phyloP scores from a whole-genome alignment of 2,329 filamentous ascomycete genomes.

The Ceratocystis alfenasii region DNA sequence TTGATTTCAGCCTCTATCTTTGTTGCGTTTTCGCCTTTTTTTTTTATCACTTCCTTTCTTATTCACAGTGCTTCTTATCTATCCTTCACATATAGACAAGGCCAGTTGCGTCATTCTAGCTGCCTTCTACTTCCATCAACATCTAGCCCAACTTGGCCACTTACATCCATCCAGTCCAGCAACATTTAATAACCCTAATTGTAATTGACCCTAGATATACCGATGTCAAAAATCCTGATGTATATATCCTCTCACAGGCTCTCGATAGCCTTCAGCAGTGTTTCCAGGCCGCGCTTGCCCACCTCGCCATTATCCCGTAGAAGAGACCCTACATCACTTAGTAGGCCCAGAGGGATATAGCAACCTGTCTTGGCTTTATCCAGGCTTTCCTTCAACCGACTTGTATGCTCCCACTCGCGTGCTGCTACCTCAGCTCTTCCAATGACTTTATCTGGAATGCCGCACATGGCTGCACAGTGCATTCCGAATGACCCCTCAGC shows the following conservation, averaged over 20 bases:
- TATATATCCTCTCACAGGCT: constrained; percentile 29
- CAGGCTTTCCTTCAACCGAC: constrained; percentile 73
- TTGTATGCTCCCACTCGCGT: constrained; percentile 89
- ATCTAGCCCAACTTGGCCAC: not conserved
- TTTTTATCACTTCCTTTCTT: not conserved
- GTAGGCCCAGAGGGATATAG: constrained; percentile 71
- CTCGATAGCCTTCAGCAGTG: constrained; percentile 49
- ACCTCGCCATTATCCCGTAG: constrained; percentile 48
- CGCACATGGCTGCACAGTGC: constrained; percentile 98
- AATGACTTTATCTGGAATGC: constrained; percentile 72
- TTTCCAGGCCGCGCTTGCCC: constrained; percentile 42
- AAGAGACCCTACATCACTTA: constrained; percentile 76
- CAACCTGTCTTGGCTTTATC: constrained; percentile 68
- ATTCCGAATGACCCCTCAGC: constrained; percentile 96
- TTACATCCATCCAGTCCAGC: not conserved
- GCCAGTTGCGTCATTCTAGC: not conserved
- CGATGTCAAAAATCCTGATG: not conserved
- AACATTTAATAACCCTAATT: not conserved
- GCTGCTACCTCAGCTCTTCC: constrained; percentile 80
- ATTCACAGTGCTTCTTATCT: not conserved
- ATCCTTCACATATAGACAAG: not conserved
- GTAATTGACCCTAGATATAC: constrained; percentile 3
- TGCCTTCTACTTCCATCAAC: not conserved
- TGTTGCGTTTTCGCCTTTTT: not conserved
- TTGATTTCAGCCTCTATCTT: not conserved